phyloP scores from a whole-genome alignment of 2,329 filamentous ascomycete genomes.

The Alternaria triticimaculans region DNA sequence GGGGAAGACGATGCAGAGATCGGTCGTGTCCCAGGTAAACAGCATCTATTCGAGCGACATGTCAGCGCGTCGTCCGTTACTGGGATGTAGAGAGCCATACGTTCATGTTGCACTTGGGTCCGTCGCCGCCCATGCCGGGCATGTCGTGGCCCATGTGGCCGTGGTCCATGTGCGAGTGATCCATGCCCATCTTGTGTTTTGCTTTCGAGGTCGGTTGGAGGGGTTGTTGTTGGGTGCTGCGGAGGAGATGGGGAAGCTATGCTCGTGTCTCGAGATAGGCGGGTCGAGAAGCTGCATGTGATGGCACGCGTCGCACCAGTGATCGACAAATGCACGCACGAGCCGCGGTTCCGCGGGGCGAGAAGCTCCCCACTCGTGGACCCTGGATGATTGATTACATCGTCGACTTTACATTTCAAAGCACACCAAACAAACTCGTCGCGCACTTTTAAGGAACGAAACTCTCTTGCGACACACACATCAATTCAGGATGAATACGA shows the following conservation, averaged over 20 bases:
- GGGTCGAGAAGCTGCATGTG: not conserved
- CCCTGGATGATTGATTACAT: constrained; percentile 7
- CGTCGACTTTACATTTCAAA: constrained; percentile 1
- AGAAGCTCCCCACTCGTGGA: constrained; percentile 7
- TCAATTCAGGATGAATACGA: constrained; percentile 2
- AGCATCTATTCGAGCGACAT: constrained; percentile 73
- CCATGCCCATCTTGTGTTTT: constrained; percentile 35
- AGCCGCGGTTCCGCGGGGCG: constrained; percentile 21
- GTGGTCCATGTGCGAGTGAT: constrained; percentile 51
- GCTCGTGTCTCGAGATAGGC: constrained; percentile 9
- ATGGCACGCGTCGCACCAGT: constrained; percentile 29
- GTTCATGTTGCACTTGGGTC: constrained; percentile 84
- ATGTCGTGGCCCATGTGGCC: constrained; percentile 65
- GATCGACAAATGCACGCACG: constrained; percentile 23
- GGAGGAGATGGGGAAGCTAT: not conserved
- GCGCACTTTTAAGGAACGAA: not conserved
- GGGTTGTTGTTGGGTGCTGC: not conserved
- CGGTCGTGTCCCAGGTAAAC: constrained; percentile 92
- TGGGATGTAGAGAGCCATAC: constrained; percentile 58
- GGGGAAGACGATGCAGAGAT: constrained; percentile 95
- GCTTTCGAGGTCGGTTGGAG: not conserved
- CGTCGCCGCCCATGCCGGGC: constrained; percentile 52
- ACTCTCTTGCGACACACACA: not conserved
- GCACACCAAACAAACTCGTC: not conserved
- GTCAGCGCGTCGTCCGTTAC: not conserved